Evolutionary conservation across 2,329 filamentous ascomycete species (phyloP).

Genomic region (Colletotrichum coccodes): DNA sequence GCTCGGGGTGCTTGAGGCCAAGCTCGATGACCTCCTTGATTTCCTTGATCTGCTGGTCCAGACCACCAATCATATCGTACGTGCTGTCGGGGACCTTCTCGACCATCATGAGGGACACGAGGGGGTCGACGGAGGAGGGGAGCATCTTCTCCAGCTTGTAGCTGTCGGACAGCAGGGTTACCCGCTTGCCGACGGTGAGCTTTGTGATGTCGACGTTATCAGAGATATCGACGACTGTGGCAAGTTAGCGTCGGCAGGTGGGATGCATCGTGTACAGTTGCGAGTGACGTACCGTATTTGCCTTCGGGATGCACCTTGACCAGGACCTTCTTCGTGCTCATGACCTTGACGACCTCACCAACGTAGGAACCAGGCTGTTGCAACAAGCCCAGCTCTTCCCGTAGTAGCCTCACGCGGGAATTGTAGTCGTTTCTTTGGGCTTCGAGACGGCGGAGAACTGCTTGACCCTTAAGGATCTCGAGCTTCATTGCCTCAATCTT

Average conservation of each 20-base stretch:
- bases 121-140: constrained; percentile 95
- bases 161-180: constrained; percentile 94
- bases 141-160: constrained; percentile 99
- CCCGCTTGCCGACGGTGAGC: constrained; percentile 96
- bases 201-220: constrained; percentile 95
- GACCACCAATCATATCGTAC: constrained; percentile 99
- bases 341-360: constrained; percentile 99
- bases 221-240: constrained; percentile 89
- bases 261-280: neutral
- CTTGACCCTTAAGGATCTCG: constrained; percentile 99
- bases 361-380: constrained; percentile 99
- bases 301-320: constrained; percentile 99
- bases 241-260: neutral
- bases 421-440: constrained; percentile 99
- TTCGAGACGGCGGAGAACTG: constrained; percentile 92
- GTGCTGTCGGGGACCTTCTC: constrained; percentile 99
- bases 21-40: constrained; percentile 99
- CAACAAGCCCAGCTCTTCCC: constrained; percentile 93
- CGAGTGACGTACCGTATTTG: constrained; percentile 85
- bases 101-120: constrained; percentile 99
- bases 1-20: constrained; percentile 95
- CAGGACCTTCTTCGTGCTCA: constrained; percentile 98
- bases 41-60: constrained; percentile 99
- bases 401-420: constrained; percentile 91
- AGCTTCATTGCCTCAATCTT: constrained; percentile 99